A percentile compares a stretch with the other conserved stretches of the same genome.
These are phyloP conservation scores for Amylostereum chailletii DNA, from an alignment of 1,284 basidiomycete genomes.

Conservation along the genomic window DNA sequence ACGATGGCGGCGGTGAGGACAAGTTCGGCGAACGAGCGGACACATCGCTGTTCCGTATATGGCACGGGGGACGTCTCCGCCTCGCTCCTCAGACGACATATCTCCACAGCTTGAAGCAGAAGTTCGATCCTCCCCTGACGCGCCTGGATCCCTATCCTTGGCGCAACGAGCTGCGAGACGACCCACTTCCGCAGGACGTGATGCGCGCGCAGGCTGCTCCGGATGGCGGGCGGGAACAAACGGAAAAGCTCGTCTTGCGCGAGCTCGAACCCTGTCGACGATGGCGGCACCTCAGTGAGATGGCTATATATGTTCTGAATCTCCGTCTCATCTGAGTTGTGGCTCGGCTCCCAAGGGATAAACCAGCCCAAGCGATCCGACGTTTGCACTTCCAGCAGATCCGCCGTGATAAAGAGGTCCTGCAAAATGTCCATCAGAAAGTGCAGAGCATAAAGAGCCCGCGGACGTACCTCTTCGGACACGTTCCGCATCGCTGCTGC, in stretches of 20 bases:
- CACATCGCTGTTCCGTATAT: constrained; percentile 42
- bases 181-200: constrained; percentile 70
- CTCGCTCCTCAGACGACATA: constrained; percentile 56
- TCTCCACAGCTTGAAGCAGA: constrained; percentile 59
- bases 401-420: constrained; percentile 69
- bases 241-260: constrained; percentile 63
- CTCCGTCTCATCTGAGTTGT: constrained; percentile 52
- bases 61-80: constrained; percentile 20
- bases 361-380: constrained; percentile 75
- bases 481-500: constrained; percentile 65
- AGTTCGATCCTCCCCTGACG: constrained; percentile 69
- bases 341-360: constrained; percentile 39
- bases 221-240: constrained; percentile 60
- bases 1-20: constrained; percentile 62
- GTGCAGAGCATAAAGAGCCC: neutral
- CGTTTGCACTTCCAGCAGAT: constrained; percentile 71
- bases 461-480: constrained; percentile 54
- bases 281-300: constrained; percentile 61
- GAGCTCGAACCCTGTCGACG: constrained; percentile 58
- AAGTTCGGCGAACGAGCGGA: constrained; percentile 71
- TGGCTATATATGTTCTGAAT: constrained; percentile 70
- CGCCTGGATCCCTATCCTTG: constrained; percentile 46
- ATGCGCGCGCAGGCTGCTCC: constrained; percentile 67
- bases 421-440: constrained; percentile 10
- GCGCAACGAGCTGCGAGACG: constrained; percentile 55